Percentiles rank a stretch among this genome's conserved stretches.
Conservation (phyloP, 164 flowering plant species). For the Vitis riparia region DNA sequence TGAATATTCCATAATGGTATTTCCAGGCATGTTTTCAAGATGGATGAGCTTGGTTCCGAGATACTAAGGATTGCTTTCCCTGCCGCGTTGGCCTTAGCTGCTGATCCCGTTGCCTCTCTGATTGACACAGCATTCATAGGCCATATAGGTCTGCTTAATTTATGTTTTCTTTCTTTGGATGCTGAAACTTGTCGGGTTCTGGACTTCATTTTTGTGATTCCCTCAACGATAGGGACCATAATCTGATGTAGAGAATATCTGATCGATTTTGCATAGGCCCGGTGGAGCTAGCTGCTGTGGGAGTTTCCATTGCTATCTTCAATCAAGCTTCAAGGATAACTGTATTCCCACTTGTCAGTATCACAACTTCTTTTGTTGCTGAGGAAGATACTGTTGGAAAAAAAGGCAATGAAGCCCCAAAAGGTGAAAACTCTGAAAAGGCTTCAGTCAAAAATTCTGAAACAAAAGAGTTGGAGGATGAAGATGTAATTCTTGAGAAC, state of each 20-base stretch:
- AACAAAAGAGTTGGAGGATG: slow-evolving; percentile 10
- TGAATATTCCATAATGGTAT: too few relatives aligned
- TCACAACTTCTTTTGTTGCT: slow-evolving; percentile 54
- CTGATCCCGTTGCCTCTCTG: slow-evolving; percentile 75
- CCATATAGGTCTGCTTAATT: slow-evolving; percentile 36
- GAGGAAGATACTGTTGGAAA: slow-evolving; percentile 45
- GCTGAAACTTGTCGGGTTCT: neutral
- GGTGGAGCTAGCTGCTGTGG: slow-evolving; percentile 49
- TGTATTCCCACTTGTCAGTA: slow-evolving; percentile 45
- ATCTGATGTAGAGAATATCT: neutral
- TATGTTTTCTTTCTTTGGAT: neutral
- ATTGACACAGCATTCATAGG: slow-evolving; percentile 82
- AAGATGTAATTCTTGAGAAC: slow-evolving; percentile 20
- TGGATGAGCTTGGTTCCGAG: slow-evolving; percentile 57
- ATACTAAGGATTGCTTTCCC: slow-evolving; percentile 61
- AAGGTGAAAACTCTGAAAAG: slow-evolving; percentile 6
- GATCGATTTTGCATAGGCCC: slow-evolving; percentile 21
- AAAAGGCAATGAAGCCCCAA: slow-evolving; percentile 3
- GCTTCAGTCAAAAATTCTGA: slow-evolving; percentile 1
- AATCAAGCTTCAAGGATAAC: slow-evolving; percentile 52
- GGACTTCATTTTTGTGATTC: too few relatives aligned
- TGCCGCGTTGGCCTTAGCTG: slow-evolving; percentile 73
- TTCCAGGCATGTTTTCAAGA: slow-evolving; percentile 51
- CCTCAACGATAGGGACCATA: too few relatives aligned
- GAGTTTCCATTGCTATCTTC: slow-evolving; percentile 49